Evolutionary conservation across 345 rosid species (phyloP).

Genomic region (Noccaea caerulescens): DNA sequence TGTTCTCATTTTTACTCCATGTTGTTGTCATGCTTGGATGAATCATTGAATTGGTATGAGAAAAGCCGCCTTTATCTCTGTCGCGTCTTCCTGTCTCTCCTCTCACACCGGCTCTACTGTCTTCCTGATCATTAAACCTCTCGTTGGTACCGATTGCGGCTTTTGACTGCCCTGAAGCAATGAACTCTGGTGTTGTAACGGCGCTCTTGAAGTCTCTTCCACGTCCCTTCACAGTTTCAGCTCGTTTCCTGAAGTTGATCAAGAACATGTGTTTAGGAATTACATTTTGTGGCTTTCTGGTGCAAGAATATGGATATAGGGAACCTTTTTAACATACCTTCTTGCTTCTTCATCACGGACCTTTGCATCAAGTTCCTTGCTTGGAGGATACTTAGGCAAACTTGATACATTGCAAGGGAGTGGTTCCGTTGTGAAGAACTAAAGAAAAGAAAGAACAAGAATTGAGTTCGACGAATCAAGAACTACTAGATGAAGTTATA

Average conservation of each 20-base stretch:
- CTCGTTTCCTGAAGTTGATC: constrained; percentile 57
- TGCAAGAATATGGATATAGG: not conserved
- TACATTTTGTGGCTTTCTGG: not conserved
- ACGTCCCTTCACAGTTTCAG: constrained; percentile 61
- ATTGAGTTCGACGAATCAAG: not conserved
- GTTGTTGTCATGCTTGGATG: constrained; percentile 38
- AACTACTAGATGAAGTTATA: constrained; percentile 9
- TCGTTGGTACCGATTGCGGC: constrained; percentile 13
- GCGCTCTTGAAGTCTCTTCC: constrained; percentile 59
- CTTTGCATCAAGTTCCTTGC: constrained; percentile 80
- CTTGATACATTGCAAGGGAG: constrained; percentile 65
- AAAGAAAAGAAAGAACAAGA: constrained; percentile 23
- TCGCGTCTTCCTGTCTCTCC: constrained; percentile 31
- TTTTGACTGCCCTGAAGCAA: constrained; percentile 55
- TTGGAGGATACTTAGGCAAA: constrained; percentile 76
- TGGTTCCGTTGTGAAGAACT: constrained; percentile 74
- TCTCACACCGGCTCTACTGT: constrained; percentile 25
- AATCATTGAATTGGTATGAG: constrained; percentile 40
- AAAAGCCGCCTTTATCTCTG: constrained; percentile 28
- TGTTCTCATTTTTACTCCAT: constrained; percentile 41
- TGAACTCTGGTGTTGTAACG: constrained; percentile 64
- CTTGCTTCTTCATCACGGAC: constrained; percentile 62
- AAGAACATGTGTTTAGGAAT: constrained; percentile 10
- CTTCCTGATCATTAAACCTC: constrained; percentile 25
- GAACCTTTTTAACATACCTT: constrained; percentile 43